phyloP scores from a whole-genome alignment of 805 yeast genomes.

The Ogataea glucozyma region DNA sequence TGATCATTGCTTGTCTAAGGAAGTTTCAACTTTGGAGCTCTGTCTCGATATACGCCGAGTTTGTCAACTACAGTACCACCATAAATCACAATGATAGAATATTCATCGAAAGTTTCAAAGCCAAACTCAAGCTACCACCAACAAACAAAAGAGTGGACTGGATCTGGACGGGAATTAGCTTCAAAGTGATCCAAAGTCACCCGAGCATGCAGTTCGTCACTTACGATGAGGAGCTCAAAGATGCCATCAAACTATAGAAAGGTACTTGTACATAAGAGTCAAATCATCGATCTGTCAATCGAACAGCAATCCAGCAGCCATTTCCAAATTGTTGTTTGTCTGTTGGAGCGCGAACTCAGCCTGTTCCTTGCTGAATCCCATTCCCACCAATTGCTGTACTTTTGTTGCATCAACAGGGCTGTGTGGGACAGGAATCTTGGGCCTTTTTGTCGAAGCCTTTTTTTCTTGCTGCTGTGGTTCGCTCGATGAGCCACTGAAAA shows the following conservation, averaged over 20 bases:
- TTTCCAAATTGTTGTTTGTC: constrained; percentile 76
- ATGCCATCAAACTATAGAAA: constrained; percentile 18
- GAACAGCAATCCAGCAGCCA: constrained; percentile 82
- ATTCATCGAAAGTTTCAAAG: constrained; percentile 79
- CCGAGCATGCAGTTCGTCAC: constrained; percentile 44
- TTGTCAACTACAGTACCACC: constrained; percentile 70
- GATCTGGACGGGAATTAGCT: constrained; percentile 67
- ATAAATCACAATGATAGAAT: constrained; percentile 79
- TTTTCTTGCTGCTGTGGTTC: constrained; percentile 1
- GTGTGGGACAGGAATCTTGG: constrained; percentile 27
- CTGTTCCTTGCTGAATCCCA: constrained; percentile 72
- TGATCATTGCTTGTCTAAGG: constrained; percentile 83
- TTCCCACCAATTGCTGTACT: constrained; percentile 48
- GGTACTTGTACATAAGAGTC: too few species aligned
- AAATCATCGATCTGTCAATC: constrained; percentile 13
- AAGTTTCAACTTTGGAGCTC: constrained; percentile 86
- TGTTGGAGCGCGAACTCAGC: constrained; percentile 64
- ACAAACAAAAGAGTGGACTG: constrained; percentile 49
- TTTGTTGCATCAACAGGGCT: constrained; percentile 30
- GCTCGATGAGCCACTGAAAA: constrained; percentile 21
- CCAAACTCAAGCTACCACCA: constrained; percentile 56
- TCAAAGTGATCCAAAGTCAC: constrained; percentile 56
- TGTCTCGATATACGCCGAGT: constrained; percentile 85
- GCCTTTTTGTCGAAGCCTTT: constrained; percentile 14
- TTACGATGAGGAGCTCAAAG: constrained; percentile 21